Percentiles rank a stretch among this genome's conserved stretches.
Evolutionary conservation across 2,329 filamentous ascomycete genomes (phyloP).

Genomic region (Cryphonectria naterciae): DNA sequence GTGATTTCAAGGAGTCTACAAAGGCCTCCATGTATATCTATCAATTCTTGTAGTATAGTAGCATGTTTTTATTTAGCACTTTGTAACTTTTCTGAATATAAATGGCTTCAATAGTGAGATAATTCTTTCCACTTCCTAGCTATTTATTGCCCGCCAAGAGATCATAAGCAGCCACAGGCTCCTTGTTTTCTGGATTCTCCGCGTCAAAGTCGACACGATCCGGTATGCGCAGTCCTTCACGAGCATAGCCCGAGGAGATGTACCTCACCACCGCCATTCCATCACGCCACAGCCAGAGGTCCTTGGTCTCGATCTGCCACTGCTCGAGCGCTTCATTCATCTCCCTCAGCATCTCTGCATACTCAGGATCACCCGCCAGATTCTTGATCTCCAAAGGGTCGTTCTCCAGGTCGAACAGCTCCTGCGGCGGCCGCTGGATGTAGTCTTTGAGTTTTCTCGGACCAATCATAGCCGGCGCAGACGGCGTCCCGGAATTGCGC

Average conservation of each 20-base stretch:
- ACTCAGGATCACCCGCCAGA: constrained; percentile 36
- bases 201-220: constrained; percentile 37
- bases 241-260: constrained; percentile 22
- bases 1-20: background rate
- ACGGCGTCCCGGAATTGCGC: constrained; percentile 38
- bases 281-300: constrained; percentile 38
- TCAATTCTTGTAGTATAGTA: background rate
- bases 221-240: constrained; percentile 36
- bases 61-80: background rate
- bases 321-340: constrained; percentile 37
- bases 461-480: constrained; percentile 41
- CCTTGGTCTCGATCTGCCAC: constrained; percentile 37
- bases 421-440: constrained; percentile 48
- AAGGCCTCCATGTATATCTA: background rate
- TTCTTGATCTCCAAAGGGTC: constrained; percentile 52
- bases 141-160: background rate
- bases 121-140: too few species aligned
- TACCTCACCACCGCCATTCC: constrained; percentile 32
- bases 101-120: too few species aligned
- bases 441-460: constrained; percentile 46
- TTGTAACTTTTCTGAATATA: background rate
- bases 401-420: constrained; percentile 50
- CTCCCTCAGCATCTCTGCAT: constrained; percentile 37
- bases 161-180: background rate
- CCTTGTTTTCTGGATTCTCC: constrained; percentile 13